Evolutionary conservation across 2,329 filamentous ascomycete genomes (phyloP), one percentile per base, ranked within the genome.

Genomic region (Diplodia scrobiculata): DNA sequence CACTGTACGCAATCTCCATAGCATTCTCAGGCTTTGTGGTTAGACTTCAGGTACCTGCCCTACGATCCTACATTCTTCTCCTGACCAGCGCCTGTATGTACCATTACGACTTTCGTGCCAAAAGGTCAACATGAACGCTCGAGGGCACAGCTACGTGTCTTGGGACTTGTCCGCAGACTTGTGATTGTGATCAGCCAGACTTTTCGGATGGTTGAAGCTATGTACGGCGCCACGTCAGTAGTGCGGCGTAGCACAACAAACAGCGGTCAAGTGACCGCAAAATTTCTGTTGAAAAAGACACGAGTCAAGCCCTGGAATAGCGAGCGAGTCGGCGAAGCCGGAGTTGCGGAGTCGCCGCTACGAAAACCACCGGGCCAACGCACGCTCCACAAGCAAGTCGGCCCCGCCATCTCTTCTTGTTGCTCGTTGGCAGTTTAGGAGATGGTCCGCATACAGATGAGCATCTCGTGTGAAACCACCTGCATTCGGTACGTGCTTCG

Each of bases 281-380:
- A 19, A 9, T 45, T 45, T 45, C 21, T 19, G 48, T 51, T 27
- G 48, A 25, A 51, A 11, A 27, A 6, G 13, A 27, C 25, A 27
- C 48, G 48, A 25, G 48, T 51, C 48, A 45, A 45, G 41, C 17
- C 9, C 17, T 29, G 14, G 21, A n/a, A 17, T 7, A 29, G 17
- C n/a, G 51, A 6, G 51, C 51, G 27, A 53, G 27, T 34, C 29
- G n/a, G 41, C 9, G 9, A 36, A 34, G 51, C 51, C 51, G 51
- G 51, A 53, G 51, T 53, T 53, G 29, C 51, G 51, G 51, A 53
- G 51, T 53, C 29, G 7, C 41, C 41, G 17, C 9, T 45, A n/a
- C 41, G 19, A 9, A 14, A 19, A 45, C 2, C 17, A n/a, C 17
- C 9, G 17, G 41, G 17, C 41, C 41, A 45, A 19, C 41, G 41